These are phyloP conservation scores for Hemerocallis citrina DNA, from an alignment of 106 monocot species.

Conservation along the genomic window DNA sequence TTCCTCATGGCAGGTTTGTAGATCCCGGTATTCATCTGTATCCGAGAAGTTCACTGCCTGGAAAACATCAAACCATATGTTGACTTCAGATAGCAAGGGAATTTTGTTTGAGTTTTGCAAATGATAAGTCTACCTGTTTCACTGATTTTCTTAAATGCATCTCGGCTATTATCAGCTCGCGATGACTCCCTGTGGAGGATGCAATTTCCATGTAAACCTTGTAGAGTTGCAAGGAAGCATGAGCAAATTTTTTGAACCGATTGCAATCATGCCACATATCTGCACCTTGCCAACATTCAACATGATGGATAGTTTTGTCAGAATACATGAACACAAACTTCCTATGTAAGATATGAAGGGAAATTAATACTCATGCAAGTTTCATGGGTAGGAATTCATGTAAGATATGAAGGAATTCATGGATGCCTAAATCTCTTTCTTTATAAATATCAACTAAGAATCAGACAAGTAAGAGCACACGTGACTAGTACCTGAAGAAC, in stretches of 20 bases:
- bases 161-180: slow-evolving; percentile 62
- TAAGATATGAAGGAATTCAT: too few species aligned
- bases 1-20: slow-evolving; percentile 59
- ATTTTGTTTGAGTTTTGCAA: too few species aligned
- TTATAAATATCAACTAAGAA: too few species aligned
- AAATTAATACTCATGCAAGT: too few species aligned
- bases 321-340: too few species aligned
- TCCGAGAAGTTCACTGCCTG: slow-evolving; percentile 69
- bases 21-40: slow-evolving; percentile 45
- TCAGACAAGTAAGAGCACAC: too few species aligned
- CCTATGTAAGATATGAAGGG: too few species aligned
- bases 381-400: too few species aligned
- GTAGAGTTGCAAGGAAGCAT: slow-evolving; percentile 62
- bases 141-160: slow-evolving; percentile 79
- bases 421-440: too few species aligned
- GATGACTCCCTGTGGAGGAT: slow-evolving; percentile 38
- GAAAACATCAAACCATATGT: background rate
- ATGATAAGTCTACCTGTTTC: slow-evolving; percentile 58
- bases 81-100: background rate
- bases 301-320: background rate
- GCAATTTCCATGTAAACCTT: slow-evolving; percentile 81
- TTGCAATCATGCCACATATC: slow-evolving; percentile 62
- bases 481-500: too few species aligned
- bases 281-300: slow-evolving; percentile 38
- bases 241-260: slow-evolving; percentile 70